Percentiles rank a stretch among this genome's conserved stretches.
These are phyloP conservation scores for Poa annua DNA, from an alignment of 176 grass and related monocot genomes.

Conservation along the genomic window DNA sequence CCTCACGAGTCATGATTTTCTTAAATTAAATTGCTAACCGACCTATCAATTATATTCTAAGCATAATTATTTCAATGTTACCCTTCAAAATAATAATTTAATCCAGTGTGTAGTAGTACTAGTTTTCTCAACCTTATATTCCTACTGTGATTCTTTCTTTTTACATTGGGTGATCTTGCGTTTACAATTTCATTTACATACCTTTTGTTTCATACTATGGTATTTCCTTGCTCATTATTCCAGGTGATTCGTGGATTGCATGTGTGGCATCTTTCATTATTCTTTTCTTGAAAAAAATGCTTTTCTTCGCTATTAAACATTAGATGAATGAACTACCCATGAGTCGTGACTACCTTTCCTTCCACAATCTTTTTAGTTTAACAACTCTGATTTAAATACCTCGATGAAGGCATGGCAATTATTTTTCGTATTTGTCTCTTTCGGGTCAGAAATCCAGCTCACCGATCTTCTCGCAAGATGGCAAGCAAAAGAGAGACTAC, in stretches of 20 bases:
- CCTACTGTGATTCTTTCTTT: background rate
- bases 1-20: no score
- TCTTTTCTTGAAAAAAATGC: background rate
- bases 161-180: background rate
- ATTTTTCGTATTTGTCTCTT: conserved; percentile 43
- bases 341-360: background rate
- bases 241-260: background rate
- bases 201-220: no score
- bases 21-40: background rate
- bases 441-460: conserved; percentile 32
- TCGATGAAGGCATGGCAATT: background rate
- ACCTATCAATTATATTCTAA: background rate
- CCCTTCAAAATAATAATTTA: background rate
- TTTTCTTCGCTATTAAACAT: background rate
- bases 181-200: background rate
- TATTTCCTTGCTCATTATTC: background rate
- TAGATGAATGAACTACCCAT: background rate
- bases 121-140: background rate
- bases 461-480: conserved; percentile 17
- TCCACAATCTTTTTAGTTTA: background rate
- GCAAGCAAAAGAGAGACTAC: conserved; percentile 29
- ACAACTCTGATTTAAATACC: conserved; percentile 20
- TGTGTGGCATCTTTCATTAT: background rate
- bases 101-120: background rate
- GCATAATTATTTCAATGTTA: background rate